Evolutionary conservation across 768 basidiomycete species (phyloP), one percentile per base, ranked within the genome.

Genomic region (Boletus eberwhitei): DNA sequence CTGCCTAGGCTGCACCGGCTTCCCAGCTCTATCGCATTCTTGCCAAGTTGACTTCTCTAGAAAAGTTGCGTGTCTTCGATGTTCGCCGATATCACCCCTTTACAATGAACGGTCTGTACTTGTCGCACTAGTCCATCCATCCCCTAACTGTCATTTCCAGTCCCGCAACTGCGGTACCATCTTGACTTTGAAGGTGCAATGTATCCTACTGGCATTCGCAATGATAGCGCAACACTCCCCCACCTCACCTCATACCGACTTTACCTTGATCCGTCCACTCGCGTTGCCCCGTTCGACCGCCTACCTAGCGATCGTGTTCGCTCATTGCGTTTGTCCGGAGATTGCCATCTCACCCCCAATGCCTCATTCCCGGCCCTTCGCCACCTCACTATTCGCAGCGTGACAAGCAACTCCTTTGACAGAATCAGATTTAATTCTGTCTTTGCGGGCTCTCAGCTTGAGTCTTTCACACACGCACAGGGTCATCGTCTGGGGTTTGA

Each of bases 161-260:
- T 61, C n/a, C 64, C 61, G 8, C 54, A 62, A 43, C 44, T 50
- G 42, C 57, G 60, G 36, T 62, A 61, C 40, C 58, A 43, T 51
- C 54, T 71, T 34, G 57, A 71, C 48, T 75, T 74, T 57, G 75
- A 76, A 55, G 56, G 65, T n/a, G 70, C 71, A 6, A 70, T 77
- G 67, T 76, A 70, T 45, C 76, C 73, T 13, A 1, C 37, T 22
- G 7, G 16, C 0, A n/a, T 22, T 35, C 47, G 29, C 31, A 22
- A 11, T 9, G 54, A 47, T 26, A 12, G 29, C 32, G 24, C 14
- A 14, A 31, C 47, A 24, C 52, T 47, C 21, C 44, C 61, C 14
- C 53, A 21, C 54, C 65, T 74, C 16, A 31, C 47, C 19, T 55
- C 64, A 1, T 74, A 77, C 55, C 71, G 74, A 55, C 65, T 76